Base-by-base conservation (phyloP, 2,329 filamentous ascomycete species). In the Phaeoacremonium minimum region DNA sequence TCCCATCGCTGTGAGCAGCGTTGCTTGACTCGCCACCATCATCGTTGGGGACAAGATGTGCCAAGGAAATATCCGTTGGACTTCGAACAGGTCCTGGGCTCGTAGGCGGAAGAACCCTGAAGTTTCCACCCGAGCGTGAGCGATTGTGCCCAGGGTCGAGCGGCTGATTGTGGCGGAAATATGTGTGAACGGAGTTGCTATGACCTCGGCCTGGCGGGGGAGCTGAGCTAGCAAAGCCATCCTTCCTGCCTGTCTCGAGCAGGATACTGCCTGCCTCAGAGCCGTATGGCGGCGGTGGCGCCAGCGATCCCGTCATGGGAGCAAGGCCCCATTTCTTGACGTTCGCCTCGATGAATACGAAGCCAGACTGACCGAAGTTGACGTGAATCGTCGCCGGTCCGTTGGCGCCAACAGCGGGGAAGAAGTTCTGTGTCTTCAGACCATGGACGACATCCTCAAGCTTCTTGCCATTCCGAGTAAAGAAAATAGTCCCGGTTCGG, bases 291-390 rank as follows among this genome's bases (percentile, higher is more conserved):
- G 93, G 93, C 30, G 93, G 93, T 13, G 93, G 93, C 18, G 93
- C 93, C 41, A 98, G 73, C 53, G 88, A 95, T 41, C 93, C 93
- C 2, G 88, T 96, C 76, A 94, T 94, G 5, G 93, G 93, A 32
- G 93, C 93, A 37, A 98, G 70, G 3, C 93, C 93, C 93, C 93
- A 98, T 71, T 97, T 98, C 79, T 98, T 98, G 42, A 98, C 93
- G 53, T 98, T 98, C 44, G 91, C 93, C 64, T 98, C 93, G 50
- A 98, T 97, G 56, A 97, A 98, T 33, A 98, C 93, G 56, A 97
- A 98, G 20, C 93, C 93, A 55, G 93, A 87, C 59, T 98, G 93
- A 7, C 93, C 93, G 58, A 98, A 94, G 60, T 98, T 98, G 56
- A 97, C 93, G 57, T 98, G 91, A 2, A 98, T 79, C 19, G 83